Evolutionary conservation across 805 yeast genomes (phyloP).

Genomic region (Lachancea meyersii): DNA sequence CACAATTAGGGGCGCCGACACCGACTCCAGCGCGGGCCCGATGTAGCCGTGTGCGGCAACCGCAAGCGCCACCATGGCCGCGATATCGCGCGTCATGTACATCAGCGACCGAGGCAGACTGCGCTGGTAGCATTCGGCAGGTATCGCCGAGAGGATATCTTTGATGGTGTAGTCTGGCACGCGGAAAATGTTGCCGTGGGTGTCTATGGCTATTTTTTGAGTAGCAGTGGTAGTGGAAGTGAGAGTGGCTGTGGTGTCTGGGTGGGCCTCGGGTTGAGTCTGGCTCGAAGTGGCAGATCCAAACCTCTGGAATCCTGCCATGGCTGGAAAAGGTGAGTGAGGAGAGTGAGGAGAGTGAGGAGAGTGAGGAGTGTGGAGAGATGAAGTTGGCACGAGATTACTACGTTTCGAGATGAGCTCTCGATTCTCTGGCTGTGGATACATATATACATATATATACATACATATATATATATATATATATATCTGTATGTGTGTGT

Average conservation of each 20-base stretch:
- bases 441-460: too few relatives aligned
- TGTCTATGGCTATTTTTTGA: conserved; percentile 41
- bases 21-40: conserved; percentile 11
- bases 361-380: neutral
- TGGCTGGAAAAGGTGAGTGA: neutral
- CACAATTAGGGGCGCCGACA: conserved; percentile 12
- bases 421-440: too few relatives aligned
- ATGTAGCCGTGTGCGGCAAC: conserved; percentile 34
- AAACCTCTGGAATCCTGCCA: conserved; percentile 6
- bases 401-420: neutral
- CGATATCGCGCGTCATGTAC: conserved; percentile 65
- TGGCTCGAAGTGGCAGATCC: conserved; percentile 12
- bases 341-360: neutral
- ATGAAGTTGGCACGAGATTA: too few relatives aligned
- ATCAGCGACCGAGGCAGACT: conserved; percentile 46
- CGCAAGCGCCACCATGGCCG: conserved; percentile 43
- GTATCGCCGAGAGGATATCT: conserved; percentile 67
- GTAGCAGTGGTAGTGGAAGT: neutral
- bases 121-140: conserved; percentile 68
- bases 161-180: conserved; percentile 75
- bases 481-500: too few relatives aligned
- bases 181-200: conserved; percentile 58
- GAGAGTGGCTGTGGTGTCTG: neutral
- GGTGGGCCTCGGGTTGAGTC: conserved; percentile 9
- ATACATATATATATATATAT: too few relatives aligned